phyloP scores from a whole-genome alignment of 1,284 basidiomycete genomes.

The Microbotryum lychnidis-dioicae region DNA sequence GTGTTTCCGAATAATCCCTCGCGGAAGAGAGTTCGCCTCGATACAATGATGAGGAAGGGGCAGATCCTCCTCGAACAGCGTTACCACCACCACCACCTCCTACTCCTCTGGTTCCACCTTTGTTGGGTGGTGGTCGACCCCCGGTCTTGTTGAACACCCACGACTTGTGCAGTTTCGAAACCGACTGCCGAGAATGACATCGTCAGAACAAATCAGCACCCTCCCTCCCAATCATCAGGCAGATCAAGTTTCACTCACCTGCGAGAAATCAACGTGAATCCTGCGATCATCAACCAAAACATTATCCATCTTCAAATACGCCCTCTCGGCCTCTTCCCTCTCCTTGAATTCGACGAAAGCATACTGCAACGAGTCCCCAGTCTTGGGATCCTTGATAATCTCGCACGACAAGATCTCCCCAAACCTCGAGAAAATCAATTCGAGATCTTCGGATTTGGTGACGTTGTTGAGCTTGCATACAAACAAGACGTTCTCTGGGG shows the following conservation, averaged over 20 bases:
- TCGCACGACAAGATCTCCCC: conserved; percentile 94
- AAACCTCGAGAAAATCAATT: conserved; percentile 94
- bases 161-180: conserved; percentile 51
- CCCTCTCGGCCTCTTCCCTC: conserved; percentile 85
- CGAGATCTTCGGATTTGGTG: conserved; percentile 88
- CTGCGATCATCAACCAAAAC: conserved; percentile 96
- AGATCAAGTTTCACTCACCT: conserved; percentile 44
- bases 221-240: too few relatives aligned
- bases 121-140: conserved; percentile 33
- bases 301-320: conserved; percentile 99
- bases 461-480: conserved; percentile 98
- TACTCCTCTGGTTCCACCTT: conserved; percentile 31
- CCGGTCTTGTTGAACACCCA: conserved; percentile 41
- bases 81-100: conserved; percentile 17
- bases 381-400: conserved; percentile 89
- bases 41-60: conserved; percentile 14
- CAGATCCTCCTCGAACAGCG: conserved; percentile 28
- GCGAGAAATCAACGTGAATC: conserved; percentile 91
- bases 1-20: conserved; percentile 1
- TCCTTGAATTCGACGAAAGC: conserved; percentile 98
- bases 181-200: conserved; percentile 61
- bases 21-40: not conserved
- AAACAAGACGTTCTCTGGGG: conserved; percentile 96
- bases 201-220: not conserved
- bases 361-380: conserved; percentile 93